phyloP scores from a whole-genome alignment of 768 basidiomycete genomes.

The Boletus fagicola region DNA sequence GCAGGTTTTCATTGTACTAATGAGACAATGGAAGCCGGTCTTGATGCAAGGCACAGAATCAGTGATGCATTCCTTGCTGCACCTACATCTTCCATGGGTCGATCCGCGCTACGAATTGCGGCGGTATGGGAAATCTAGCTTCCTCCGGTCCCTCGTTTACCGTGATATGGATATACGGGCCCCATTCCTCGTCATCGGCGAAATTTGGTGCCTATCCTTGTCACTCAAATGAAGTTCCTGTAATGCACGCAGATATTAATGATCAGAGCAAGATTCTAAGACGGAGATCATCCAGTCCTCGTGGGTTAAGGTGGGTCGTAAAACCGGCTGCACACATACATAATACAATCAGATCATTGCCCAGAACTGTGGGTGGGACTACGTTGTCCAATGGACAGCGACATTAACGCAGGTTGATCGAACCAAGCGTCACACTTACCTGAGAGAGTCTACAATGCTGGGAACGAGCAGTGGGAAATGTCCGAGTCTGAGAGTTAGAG shows the following conservation, averaged over 20 bases:
- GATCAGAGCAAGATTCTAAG: conserved; percentile 10
- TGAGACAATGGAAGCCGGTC: conserved; percentile 27
- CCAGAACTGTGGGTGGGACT: not conserved
- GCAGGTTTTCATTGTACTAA: conserved; percentile 28
- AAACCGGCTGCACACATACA: conserved; percentile 14
- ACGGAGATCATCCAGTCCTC: conserved; percentile 29
- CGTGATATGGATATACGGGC: conserved; percentile 18
- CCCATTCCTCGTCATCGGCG: conserved; percentile 6
- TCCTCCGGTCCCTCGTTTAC: conserved; percentile 12
- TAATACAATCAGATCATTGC: conserved; percentile 11
- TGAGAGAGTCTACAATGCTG: not conserved
- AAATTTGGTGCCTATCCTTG: conserved; percentile 9
- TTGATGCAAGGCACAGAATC: conserved; percentile 14
- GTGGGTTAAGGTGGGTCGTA: conserved; percentile 32
- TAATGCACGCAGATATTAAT: conserved; percentile 11
- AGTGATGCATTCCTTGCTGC: conserved; percentile 8
- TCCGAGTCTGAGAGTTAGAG: conserved; percentile 18
- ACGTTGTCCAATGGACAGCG: not conserved
- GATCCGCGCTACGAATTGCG: conserved; percentile 9
- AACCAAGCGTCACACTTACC: not conserved
- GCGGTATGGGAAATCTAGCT: conserved; percentile 2
- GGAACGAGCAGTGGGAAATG: not conserved
- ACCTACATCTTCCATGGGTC: conserved; percentile 16
- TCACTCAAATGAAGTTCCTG: conserved; percentile 7
- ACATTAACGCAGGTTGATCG: not conserved